These are phyloP conservation scores for Ulvella scutata DNA, from an alignment of 139 green algal genomes.

Conservation along the genomic window DNA sequence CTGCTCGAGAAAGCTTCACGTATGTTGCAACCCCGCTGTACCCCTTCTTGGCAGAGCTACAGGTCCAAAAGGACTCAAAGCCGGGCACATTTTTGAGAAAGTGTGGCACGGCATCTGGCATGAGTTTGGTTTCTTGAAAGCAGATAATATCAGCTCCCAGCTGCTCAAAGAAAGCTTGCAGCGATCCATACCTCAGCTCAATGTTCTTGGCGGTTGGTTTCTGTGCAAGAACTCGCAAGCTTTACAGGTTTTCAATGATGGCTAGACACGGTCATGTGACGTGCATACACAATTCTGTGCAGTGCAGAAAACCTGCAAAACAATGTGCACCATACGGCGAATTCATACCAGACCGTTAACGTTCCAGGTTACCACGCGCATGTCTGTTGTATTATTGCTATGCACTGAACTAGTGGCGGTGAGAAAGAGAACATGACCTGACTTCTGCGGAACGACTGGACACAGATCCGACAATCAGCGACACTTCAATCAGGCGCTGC, in stretches of 20 bases:
- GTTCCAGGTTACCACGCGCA: background rate
- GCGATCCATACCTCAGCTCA: background rate
- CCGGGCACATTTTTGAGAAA: background rate
- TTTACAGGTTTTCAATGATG: no score
- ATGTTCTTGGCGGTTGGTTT: background rate
- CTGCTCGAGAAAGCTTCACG: background rate
- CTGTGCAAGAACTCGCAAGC: no score
- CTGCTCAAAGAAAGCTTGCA: background rate
- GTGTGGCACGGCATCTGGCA: background rate
- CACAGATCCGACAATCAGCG: no score
- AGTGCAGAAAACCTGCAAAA: no score
- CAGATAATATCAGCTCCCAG: background rate
- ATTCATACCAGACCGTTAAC: background rate
- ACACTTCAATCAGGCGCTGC: no score
- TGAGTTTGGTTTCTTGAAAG: background rate
- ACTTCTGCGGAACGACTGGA: no score
- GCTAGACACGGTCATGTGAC: no score
- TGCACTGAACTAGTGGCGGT: no score
- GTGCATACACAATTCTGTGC: no score
- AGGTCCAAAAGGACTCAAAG: conserved; percentile 3
- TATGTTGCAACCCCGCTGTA: background rate
- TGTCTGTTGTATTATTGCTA: no score
- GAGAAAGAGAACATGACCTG: no score
- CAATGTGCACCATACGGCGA: no score
- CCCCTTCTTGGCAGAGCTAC: background rate